Base-by-base conservation (phyloP, 2,329 filamentous ascomycete genomes). In the Xylariaceae sp. region DNA sequence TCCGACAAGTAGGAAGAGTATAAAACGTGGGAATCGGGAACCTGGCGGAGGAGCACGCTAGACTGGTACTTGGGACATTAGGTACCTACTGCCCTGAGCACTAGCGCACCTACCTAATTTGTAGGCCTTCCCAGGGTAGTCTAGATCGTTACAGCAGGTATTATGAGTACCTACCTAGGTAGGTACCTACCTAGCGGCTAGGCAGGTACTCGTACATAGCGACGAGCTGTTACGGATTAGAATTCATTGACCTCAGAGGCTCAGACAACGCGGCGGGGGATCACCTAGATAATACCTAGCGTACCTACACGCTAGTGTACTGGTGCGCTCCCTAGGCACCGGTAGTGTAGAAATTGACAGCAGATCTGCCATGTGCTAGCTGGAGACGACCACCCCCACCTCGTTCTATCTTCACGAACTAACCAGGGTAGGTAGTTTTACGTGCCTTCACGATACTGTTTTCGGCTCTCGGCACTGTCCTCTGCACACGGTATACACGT, bases 1-100 rank as follows among this genome's bases (percentile, higher is more conserved):
- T 30, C 23, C 58, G 44, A 47, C 49, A 51, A 17, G 18, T 53
- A 58, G 17, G 37, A 56, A 52, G 23, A 30, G 42, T 45, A 45
- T 42, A 42, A 42, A 42, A 42, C 37, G 37, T 42, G 37, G 37
- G 11, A 42, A 42, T 42, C 23, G 37, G 37, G 8, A 42, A 42
- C 37, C 37, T 37, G 23, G 47, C 8, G 39, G 53, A 49, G 51
- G 48, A 44, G 51, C 13, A 50, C 45, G 18, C 11, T 42, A 42
- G 37, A 13, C 37, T 42, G 37, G 37, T 42, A 42, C 37, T 42
- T 42, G 8, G 37, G 8, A 42, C 37, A 42, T 42, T 42, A 42
- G 23, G 23, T 30, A 30, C 23, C 23, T 30, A 30, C 23, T 42
- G 37, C 9, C 37, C 37, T 9, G 8, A 42, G 37, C 37, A 42